phyloP scores from a whole-genome alignment of 441 rosid genomes.

The Hura crepitans region DNA sequence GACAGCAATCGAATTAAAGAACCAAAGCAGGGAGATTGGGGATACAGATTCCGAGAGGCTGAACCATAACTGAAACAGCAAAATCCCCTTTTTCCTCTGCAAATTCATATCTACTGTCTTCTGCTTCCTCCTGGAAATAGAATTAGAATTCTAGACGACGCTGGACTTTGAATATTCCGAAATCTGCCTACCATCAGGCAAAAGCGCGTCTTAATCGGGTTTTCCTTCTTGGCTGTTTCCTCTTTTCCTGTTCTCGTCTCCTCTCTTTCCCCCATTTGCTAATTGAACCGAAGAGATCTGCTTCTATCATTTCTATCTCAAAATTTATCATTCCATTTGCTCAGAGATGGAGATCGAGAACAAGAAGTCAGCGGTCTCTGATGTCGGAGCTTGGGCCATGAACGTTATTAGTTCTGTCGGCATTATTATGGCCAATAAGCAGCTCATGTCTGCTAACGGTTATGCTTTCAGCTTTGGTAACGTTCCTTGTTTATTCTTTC shows the following conservation, averaged over 20 bases:
- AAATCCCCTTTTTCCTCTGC: too few species aligned
- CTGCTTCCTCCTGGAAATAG: too few species aligned
- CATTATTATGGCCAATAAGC: conserved; percentile 81
- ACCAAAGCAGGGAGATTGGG: too few species aligned
- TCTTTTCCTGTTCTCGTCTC: background rate
- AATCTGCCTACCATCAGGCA: too few species aligned
- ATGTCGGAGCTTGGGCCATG: conserved; percentile 87
- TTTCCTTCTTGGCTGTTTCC: too few species aligned
- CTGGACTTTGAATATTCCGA: too few species aligned
- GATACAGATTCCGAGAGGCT: too few species aligned
- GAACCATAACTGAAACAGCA: too few species aligned
- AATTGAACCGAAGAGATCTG: background rate
- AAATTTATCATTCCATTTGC: background rate
- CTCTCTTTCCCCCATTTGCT: background rate
- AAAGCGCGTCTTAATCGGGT: too few species aligned
- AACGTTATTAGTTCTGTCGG: conserved; percentile 80
- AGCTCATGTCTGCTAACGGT: conserved; percentile 79
- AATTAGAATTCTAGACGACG: too few species aligned
- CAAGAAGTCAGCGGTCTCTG: conserved; percentile 61
- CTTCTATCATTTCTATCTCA: background rate
- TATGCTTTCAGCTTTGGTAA: conserved; percentile 73
- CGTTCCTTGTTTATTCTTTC: conserved; percentile 1
- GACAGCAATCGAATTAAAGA: too few species aligned
- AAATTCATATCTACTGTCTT: too few species aligned
- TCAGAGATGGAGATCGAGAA: conserved; percentile 47